phyloP scores from a whole-genome alignment of 2,329 filamentous ascomycete species.

The Penicillium hordei region DNA sequence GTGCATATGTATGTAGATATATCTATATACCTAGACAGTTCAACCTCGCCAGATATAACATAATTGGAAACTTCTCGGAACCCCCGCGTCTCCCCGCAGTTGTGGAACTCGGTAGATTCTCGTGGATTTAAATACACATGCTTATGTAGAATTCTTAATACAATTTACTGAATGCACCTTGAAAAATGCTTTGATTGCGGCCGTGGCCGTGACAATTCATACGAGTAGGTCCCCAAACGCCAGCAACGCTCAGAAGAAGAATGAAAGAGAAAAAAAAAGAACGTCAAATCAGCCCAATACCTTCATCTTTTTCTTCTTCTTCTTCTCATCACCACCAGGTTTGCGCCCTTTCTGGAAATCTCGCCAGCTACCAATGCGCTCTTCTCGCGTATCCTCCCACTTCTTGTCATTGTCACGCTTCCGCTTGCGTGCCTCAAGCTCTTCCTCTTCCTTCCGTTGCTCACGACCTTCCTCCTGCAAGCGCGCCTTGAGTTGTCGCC shows the following conservation, averaged over 20 bases:
- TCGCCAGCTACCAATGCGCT: slow-evolving; percentile 91
- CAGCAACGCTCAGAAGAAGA: slow-evolving; percentile 3
- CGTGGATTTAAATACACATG: not conserved
- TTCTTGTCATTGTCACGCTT: slow-evolving; percentile 91
- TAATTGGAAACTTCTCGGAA: not conserved
- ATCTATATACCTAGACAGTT: not conserved
- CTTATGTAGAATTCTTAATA: not conserved
- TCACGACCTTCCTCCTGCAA: slow-evolving; percentile 95
- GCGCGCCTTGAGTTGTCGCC: slow-evolving; percentile 85
- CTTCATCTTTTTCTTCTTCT: slow-evolving; percentile 63
- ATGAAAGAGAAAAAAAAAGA: not conserved
- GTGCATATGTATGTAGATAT: not conserved
- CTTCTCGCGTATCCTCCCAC: slow-evolving; percentile 90
- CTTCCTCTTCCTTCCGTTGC: slow-evolving; percentile 81
- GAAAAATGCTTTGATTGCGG: not conserved
- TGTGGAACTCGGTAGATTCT: slow-evolving; percentile 15
- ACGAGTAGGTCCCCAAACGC: not conserved
- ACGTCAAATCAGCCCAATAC: slow-evolving; percentile 41
- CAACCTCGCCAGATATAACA: not conserved
- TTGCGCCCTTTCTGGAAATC: slow-evolving; percentile 75
- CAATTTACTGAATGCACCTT: not conserved
- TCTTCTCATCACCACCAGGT: slow-evolving; percentile 52
- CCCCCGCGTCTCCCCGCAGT: slow-evolving; percentile 8
- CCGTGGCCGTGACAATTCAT: not conserved
- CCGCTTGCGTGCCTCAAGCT: slow-evolving; percentile 74